phyloP scores from a whole-genome alignment of 164 flowering plant species.

The Macadamia integrifolia region DNA sequence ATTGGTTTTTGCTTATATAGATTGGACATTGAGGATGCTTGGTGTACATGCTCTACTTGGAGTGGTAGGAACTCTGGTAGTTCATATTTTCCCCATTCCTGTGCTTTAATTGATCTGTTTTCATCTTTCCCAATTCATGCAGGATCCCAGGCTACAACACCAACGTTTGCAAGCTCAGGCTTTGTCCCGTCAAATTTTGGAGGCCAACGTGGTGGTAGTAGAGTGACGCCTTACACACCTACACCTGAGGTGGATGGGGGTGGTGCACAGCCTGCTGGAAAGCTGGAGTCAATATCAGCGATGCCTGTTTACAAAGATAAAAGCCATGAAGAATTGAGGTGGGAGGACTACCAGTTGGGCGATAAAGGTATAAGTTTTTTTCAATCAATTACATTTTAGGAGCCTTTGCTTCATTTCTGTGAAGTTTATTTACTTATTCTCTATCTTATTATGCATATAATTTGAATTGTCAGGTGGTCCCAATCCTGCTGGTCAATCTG shows the following conservation, averaged over 20 bases:
- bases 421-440: neutral
- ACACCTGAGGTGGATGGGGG: constrained; percentile 62
- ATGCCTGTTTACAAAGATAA: constrained; percentile 93
- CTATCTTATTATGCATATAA: neutral
- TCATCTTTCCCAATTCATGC: constrained; percentile 17
- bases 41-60: neutral
- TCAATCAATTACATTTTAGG: neutral
- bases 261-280: constrained; percentile 59
- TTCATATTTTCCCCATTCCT: neutral
- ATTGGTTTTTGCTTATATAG: neutral
- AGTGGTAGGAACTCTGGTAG: neutral
- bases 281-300: constrained; percentile 92
- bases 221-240: constrained; percentile 59
- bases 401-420: neutral
- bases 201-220: constrained; percentile 74
- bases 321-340: constrained; percentile 94
- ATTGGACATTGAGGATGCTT: neutral
- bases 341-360: constrained; percentile 96
- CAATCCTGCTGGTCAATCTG: constrained; percentile 59
- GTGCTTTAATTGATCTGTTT: neutral
- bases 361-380: constrained; percentile 57
- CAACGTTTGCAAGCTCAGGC: constrained; percentile 55
- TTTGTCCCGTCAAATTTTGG: constrained; percentile 69
- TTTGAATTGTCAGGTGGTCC: constrained; percentile 68
- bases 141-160: constrained; percentile 66